Conservation (phyloP, 2,329 filamentous ascomycete genomes). For the Peltaster fructicola region DNA sequence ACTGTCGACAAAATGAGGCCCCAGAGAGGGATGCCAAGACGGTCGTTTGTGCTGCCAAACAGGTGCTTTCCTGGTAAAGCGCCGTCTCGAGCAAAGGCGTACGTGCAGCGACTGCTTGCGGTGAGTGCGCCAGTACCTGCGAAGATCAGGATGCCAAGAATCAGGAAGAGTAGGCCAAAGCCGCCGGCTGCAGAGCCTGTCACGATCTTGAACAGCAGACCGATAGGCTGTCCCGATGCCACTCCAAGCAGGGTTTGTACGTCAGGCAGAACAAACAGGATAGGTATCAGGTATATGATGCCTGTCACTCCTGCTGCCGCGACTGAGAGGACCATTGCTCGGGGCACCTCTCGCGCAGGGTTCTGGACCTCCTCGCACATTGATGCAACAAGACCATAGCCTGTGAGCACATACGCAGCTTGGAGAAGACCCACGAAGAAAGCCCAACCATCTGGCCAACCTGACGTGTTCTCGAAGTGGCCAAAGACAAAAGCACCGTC, state of each 20-base stretch:
- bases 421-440: slow-evolving; percentile 57
- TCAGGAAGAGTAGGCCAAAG: slow-evolving; percentile 57
- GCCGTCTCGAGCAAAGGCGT: slow-evolving; percentile 55
- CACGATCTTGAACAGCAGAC: slow-evolving; percentile 55
- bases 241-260: slow-evolving; percentile 45
- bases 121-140: slow-evolving; percentile 60
- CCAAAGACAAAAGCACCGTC: slow-evolving; percentile 48
- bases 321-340: slow-evolving; percentile 53
- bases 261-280: slow-evolving; percentile 59
- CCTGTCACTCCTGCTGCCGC: slow-evolving; percentile 49
- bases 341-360: slow-evolving; percentile 50
- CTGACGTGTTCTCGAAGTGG: slow-evolving; percentile 48
- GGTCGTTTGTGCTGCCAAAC: slow-evolving; percentile 37
- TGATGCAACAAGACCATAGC: slow-evolving; percentile 53
- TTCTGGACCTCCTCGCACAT: slow-evolving; percentile 60
- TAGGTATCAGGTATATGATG: slow-evolving; percentile 49
- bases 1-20: slow-evolving; percentile 49
- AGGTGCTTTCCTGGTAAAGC: slow-evolving; percentile 35
- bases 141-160: slow-evolving; percentile 61
- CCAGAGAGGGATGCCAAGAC: slow-evolving; percentile 51
- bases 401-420: slow-evolving; percentile 42
- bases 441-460: slow-evolving; percentile 52
- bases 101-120: slow-evolving; percentile 53
- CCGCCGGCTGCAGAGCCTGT: slow-evolving; percentile 51
- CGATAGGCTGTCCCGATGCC: slow-evolving; percentile 58